Percentiles rank a stretch among this genome's conserved stretches.
phyloP scores from a whole-genome alignment of 306 rosid genomes.

The Vigna hirtella region DNA sequence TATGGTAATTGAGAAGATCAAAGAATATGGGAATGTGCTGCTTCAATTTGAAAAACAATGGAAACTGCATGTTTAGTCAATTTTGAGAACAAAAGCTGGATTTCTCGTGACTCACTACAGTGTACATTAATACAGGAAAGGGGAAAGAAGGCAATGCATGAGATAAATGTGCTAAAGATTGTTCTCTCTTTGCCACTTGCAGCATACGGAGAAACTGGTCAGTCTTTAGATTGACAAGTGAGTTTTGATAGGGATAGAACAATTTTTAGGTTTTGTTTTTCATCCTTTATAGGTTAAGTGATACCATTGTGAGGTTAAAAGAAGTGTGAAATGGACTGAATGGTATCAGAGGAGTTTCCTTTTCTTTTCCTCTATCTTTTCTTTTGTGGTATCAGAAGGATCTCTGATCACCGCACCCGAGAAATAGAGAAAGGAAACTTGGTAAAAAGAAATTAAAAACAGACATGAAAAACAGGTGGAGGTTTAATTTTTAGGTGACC shows the following conservation, averaged over 20 bases:
- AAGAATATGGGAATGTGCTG: not conserved
- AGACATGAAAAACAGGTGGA: slow-evolving; percentile 4
- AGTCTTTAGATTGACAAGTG: slow-evolving; percentile 49
- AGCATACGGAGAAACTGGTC: slow-evolving; percentile 49
- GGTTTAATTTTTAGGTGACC: not conserved
- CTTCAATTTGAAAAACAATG: slow-evolving; percentile 25
- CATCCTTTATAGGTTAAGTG: slow-evolving; percentile 44
- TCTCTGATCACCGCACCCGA: slow-evolving; percentile 40
- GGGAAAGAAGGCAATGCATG: slow-evolving; percentile 50
- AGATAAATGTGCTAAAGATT: slow-evolving; percentile 52
- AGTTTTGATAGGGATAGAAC: slow-evolving; percentile 49
- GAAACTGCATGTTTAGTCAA: slow-evolving; percentile 14
- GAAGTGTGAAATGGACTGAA: slow-evolving; percentile 42
- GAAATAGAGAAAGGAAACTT: not conserved
- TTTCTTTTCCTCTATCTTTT: slow-evolving; percentile 39
- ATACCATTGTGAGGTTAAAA: slow-evolving; percentile 42
- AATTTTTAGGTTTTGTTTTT: slow-evolving; percentile 34
- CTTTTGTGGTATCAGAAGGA: slow-evolving; percentile 45
- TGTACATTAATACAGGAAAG: slow-evolving; percentile 6
- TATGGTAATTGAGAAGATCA: not conserved
- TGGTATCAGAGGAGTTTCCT: slow-evolving; percentile 33
- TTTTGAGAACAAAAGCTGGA: slow-evolving; percentile 26
- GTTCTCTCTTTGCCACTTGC: slow-evolving; percentile 48
- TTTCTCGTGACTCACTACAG: not conserved
- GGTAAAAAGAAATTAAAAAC: slow-evolving; percentile 4